These are phyloP conservation scores for Chenopodium suecicum DNA, from an alignment of 148 eudicot genomes.

Conservation along the genomic window DNA sequence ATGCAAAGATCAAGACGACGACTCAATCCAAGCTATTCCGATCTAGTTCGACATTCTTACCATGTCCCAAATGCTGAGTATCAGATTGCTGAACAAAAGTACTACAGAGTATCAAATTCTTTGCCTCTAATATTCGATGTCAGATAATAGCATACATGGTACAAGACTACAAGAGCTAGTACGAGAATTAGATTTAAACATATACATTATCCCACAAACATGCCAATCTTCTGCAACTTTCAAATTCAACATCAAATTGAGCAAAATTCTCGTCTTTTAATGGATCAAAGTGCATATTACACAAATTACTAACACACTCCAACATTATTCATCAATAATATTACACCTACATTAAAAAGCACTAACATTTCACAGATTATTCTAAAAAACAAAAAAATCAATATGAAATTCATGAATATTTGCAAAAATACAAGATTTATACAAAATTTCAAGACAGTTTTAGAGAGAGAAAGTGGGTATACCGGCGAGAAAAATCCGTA, in stretches of 20 bases:
- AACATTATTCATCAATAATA: not conserved
- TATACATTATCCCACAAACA: not conserved
- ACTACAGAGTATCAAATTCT: not conserved
- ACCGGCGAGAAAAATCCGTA: constrained; percentile 73
- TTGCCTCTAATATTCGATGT: too few relatives aligned
- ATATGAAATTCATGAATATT: too few relatives aligned
- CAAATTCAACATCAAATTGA: not conserved
- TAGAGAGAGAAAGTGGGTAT: constrained; percentile 9
- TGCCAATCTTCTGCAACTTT: not conserved
- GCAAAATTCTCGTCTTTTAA: not conserved
- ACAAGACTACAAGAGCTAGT: too few relatives aligned
- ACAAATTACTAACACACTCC: not conserved
- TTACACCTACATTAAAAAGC: not conserved
- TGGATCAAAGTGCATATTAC: not conserved
- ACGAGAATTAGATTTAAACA: not conserved
- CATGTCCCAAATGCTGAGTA: not conserved
- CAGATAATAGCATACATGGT: not conserved
- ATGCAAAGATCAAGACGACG: too few relatives aligned
- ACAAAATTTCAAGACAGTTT: not conserved
- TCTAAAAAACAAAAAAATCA: too few relatives aligned
- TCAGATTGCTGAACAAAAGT: too few relatives aligned
- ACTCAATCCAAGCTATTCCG: not conserved
- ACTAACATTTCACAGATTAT: not conserved
- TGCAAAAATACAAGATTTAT: too few relatives aligned
- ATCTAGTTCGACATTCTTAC: not conserved